phyloP scores from a whole-genome alignment of 139 green algal genomes.

The Trebouxia sp. region DNA sequence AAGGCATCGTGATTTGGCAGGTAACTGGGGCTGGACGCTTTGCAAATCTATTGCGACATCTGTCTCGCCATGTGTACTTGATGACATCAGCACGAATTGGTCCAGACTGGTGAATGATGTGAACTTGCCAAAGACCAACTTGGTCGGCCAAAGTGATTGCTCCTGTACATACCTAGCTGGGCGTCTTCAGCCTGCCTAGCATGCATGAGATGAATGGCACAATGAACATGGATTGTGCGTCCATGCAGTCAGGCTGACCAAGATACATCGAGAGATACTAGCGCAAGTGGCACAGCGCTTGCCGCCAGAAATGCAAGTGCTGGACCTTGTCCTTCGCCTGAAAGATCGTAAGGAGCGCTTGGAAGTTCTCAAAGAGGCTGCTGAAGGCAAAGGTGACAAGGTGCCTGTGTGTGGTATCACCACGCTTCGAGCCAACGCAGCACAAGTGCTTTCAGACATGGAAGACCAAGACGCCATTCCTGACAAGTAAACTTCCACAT shows the following conservation, averaged over 20 bases:
- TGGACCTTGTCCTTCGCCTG: background rate
- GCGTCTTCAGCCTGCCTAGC: background rate
- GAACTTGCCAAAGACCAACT: background rate
- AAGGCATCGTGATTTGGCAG: conserved; percentile 1
- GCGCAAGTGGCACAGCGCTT: background rate
- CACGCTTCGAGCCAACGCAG: background rate
- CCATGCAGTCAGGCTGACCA: conserved; percentile 2
- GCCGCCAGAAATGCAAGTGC: conserved; percentile 7
- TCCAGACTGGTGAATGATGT: background rate
- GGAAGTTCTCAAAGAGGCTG: background rate
- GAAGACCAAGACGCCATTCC: conserved; percentile 14
- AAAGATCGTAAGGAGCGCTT: background rate
- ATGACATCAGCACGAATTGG: background rate
- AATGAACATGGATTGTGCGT: background rate
- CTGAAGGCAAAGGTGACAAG: background rate
- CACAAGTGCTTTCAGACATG: conserved; percentile 3
- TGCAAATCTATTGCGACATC: background rate
- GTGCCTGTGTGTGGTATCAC: conserved; percentile 2
- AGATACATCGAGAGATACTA: background rate
- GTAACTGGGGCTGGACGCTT: background rate
- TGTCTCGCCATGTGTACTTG: background rate
- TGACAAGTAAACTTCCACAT: background rate
- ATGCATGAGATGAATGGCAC: background rate
- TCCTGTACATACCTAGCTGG: background rate
- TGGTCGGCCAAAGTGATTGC: background rate